These are phyloP conservation scores for Schizophyllum amplum DNA, from an alignment of 1,284 basidiomycete species.

Conservation along the genomic window DNA sequence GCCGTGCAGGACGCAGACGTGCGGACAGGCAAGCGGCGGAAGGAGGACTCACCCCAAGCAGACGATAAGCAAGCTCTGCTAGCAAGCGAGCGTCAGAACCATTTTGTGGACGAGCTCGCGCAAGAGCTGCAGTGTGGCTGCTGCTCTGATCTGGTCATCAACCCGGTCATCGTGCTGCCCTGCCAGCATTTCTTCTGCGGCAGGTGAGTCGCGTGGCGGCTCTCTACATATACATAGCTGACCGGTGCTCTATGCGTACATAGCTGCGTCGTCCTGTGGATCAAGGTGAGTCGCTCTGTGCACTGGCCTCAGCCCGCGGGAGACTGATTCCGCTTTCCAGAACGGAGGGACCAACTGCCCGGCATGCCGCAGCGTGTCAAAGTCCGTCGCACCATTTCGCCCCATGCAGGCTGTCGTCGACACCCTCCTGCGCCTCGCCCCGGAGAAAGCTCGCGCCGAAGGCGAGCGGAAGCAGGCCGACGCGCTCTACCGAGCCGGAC, in stretches of 20 bases:
- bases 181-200: conserved; percentile 84
- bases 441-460: conserved; percentile 52
- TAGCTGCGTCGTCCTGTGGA: conserved; percentile 72
- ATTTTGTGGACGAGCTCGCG: conserved; percentile 51
- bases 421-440: conserved; percentile 53
- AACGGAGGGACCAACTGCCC: conserved; percentile 77
- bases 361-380: conserved; percentile 61
- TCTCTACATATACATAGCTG: background rate
- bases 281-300: conserved; percentile 48
- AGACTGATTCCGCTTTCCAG: conserved; percentile 25
- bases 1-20: conserved; percentile 30
- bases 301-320: too few species aligned
- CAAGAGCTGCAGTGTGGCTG: conserved; percentile 77
- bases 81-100: conserved; percentile 7
- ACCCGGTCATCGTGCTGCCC: conserved; percentile 67
- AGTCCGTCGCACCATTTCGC: conserved; percentile 57
- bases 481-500: conserved; percentile 59
- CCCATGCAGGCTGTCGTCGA: conserved; percentile 64
- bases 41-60: conserved; percentile 30
- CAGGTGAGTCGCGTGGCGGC: conserved; percentile 38
- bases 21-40: conserved; percentile 49
- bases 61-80: background rate
- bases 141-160: conserved; percentile 68
- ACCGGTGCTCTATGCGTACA: background rate
- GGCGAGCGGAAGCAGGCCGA: conserved; percentile 70